Conservation (phyloP, 2,329 filamentous ascomycete genomes). For the Scolecobasidium constrictum region DNA sequence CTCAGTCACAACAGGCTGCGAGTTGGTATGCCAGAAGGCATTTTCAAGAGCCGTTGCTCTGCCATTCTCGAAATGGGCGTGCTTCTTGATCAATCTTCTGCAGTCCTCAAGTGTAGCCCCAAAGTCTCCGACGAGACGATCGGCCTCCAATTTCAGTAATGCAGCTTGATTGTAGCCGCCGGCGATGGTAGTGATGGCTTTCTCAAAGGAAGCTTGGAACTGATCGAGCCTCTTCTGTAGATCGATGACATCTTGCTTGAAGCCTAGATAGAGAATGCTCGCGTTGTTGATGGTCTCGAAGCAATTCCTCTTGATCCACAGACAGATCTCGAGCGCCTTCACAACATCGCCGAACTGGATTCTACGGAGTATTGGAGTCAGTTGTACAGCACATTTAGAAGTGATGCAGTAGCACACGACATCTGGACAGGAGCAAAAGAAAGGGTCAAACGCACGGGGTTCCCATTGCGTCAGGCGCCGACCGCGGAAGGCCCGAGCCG, state of each 20-base stretch:
- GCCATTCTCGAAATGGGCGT: conserved; percentile 12
- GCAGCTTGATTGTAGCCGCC: background rate
- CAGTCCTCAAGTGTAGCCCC: conserved; percentile 14
- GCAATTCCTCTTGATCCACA: conserved; percentile 11
- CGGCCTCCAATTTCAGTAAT: conserved; percentile 13
- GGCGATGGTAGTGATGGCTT: background rate
- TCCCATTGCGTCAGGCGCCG: no score
- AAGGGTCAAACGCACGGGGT: no score
- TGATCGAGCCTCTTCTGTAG: conserved; percentile 13
- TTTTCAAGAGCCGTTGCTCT: conserved; percentile 13
- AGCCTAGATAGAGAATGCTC: conserved; percentile 14
- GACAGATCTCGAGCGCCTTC: conserved; percentile 8
- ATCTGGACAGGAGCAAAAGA: no score
- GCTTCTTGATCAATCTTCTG: conserved; percentile 13
- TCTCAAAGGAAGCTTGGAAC: conserved; percentile 11
- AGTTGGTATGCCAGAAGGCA: conserved; percentile 12
- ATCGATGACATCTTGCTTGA: conserved; percentile 14
- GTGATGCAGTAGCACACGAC: no score
- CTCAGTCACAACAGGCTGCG: conserved; percentile 13
- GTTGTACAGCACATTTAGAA: no score
- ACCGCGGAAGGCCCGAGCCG: no score
- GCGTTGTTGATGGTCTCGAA: conserved; percentile 13
- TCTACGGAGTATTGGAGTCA: no score
- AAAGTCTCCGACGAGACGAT: conserved; percentile 15
- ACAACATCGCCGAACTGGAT: no score